Evolutionary conservation across 495 filamentous ascomycete species (phyloP).

Genomic region (Umbilicaria muhlenbergii): DNA sequence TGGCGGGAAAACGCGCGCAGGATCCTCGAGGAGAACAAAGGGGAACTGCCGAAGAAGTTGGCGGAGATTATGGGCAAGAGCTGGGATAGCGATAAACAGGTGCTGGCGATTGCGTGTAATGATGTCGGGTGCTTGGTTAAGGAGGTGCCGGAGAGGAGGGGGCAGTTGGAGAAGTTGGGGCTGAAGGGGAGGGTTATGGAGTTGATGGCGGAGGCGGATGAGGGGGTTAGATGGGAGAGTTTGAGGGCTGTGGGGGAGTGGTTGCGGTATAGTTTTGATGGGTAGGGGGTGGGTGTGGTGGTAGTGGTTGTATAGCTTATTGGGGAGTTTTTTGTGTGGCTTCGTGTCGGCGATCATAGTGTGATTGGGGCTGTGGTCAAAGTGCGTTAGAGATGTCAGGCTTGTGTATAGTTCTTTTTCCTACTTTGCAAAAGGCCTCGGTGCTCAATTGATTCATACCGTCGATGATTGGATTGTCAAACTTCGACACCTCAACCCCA

Average conservation of each 20-base stretch:
- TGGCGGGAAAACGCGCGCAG: slow-evolving; percentile 91
- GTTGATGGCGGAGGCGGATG: slow-evolving; percentile 81
- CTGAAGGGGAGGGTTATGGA: slow-evolving; percentile 89
- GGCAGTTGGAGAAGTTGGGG: slow-evolving; percentile 74
- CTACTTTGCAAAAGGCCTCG: no score
- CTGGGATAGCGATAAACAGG: slow-evolving; percentile 90
- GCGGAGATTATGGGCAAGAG: slow-evolving; percentile 71
- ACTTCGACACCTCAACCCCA: no score
- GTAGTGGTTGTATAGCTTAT: no score
- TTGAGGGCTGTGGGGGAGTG: slow-evolving; percentile 84
- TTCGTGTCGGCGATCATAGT: no score
- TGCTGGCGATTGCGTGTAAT: slow-evolving; percentile 90
- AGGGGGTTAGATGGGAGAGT: slow-evolving; percentile 88
- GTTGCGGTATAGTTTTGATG: slow-evolving; percentile 78
- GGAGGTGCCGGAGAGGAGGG: slow-evolving; percentile 73
- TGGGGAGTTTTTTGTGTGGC: no score
- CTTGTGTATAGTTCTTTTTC: no score
- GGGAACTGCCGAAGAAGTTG: slow-evolving; percentile 64
- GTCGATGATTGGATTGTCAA: no score
- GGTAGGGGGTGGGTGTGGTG: not conserved
- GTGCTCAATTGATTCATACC: no score
- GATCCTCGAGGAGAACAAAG: slow-evolving; percentile 74
- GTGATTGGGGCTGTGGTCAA: no score
- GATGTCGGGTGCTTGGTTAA: slow-evolving; percentile 81
- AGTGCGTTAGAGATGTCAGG: no score